Evolutionary conservation across 768 basidiomycete species (phyloP).

Genomic region (Glaciozyma antarctica): DNA sequence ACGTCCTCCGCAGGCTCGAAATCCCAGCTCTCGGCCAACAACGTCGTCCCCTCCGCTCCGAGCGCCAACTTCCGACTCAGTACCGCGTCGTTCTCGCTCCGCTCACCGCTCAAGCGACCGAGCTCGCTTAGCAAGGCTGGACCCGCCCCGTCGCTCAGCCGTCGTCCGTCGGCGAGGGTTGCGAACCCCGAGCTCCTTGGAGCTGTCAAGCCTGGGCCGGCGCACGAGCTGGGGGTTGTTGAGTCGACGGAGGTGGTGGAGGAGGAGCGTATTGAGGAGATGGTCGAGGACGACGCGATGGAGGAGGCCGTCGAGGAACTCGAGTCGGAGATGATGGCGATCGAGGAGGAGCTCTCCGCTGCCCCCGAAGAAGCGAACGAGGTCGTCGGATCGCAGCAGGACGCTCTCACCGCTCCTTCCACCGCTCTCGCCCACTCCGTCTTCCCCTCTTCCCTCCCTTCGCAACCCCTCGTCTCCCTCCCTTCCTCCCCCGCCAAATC

Average conservation of each 20-base stretch:
- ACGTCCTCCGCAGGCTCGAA: background rate
- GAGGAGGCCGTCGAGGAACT: background rate
- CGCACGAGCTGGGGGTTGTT: background rate
- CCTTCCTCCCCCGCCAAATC: background rate
- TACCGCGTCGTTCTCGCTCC: background rate
- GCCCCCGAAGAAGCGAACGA: background rate
- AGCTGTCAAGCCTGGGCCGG: background rate
- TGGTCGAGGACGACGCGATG: background rate
- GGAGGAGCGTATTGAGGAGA: background rate
- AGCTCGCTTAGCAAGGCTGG: background rate
- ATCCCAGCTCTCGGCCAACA: constrained; percentile 1
- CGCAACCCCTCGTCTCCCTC: background rate
- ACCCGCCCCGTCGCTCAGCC: background rate
- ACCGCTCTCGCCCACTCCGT: background rate
- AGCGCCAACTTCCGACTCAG: background rate
- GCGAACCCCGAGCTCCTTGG: constrained; percentile 4
- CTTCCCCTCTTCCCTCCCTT: background rate
- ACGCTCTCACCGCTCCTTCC: background rate
- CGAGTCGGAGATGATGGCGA: background rate
- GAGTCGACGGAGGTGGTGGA: background rate
- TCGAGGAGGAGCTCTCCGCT: background rate
- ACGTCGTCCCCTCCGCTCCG: background rate
- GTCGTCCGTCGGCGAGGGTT: background rate
- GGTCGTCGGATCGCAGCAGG: background rate
- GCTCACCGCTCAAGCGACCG: background rate